Conservation (phyloP, 139 green algal genomes). For the Chlamydomonas sp. region DNA sequence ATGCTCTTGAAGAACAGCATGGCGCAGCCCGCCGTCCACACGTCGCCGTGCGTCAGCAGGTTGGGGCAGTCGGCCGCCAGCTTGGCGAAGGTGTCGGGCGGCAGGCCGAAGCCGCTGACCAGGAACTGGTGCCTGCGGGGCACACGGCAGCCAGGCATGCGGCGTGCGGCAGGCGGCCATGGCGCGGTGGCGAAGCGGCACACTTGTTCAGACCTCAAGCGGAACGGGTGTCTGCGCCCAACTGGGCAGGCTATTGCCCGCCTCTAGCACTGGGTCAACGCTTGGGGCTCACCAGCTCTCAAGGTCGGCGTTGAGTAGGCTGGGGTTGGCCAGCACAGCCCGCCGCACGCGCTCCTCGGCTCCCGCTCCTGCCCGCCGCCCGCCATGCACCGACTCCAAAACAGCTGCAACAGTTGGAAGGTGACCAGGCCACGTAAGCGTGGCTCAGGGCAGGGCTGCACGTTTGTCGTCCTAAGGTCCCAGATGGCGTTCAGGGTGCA, state of each 20-base stretch:
- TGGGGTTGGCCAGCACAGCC: background rate
- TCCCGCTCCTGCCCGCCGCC: too few species aligned
- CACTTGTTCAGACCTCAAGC: too few species aligned
- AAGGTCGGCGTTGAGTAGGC: background rate
- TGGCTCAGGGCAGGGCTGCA: too few species aligned
- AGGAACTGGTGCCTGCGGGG: slow-evolving; percentile 16
- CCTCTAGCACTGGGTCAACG: too few species aligned
- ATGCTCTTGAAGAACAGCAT: slow-evolving; percentile 45
- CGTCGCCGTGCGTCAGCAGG: slow-evolving; percentile 18
- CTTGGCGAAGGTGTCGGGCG: slow-evolving; percentile 29
- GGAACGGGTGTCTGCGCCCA: too few species aligned
- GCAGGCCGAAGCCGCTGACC: slow-evolving; percentile 21
- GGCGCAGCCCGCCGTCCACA: slow-evolving; percentile 22
- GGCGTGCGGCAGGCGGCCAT: background rate
- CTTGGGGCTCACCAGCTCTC: background rate
- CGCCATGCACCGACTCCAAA: too few species aligned
- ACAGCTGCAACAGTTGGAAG: too few species aligned
- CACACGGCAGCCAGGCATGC: background rate
- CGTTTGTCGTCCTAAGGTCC: too few species aligned
- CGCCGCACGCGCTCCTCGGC: slow-evolving; percentile 1
- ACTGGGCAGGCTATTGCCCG: too few species aligned
- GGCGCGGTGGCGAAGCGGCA: too few species aligned
- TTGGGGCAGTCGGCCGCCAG: slow-evolving; percentile 18
- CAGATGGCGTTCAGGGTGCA: too few species aligned
- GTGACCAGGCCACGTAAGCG: too few species aligned